A percentile compares a stretch with the other conserved stretches of the same genome.
Evolutionary conservation across 352 stramenopile genomes (phyloP).

Genomic region (Peronospora farinosa): DNA sequence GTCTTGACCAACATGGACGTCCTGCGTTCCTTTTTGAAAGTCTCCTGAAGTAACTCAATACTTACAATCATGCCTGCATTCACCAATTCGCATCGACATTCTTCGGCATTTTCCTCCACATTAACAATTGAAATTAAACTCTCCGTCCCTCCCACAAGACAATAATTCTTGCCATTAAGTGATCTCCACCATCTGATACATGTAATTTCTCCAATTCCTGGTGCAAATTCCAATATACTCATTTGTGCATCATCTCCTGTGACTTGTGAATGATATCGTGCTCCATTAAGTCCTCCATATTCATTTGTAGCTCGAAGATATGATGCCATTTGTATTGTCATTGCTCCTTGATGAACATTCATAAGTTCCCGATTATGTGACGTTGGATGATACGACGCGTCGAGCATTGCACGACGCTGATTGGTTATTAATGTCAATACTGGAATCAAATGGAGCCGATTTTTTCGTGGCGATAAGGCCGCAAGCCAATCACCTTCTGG

Average conservation of each 20-base stretch:
- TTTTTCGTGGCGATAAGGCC: constrained; percentile 64
- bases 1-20: constrained; percentile 84
- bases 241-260: constrained; percentile 78
- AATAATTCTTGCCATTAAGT: constrained; percentile 81
- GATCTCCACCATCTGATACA: constrained; percentile 75
- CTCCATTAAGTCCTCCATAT: constrained; percentile 67
- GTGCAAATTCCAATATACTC: constrained; percentile 76
- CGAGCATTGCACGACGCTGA: constrained; percentile 54
- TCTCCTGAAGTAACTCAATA: constrained; percentile 76
- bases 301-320: constrained; percentile 80
- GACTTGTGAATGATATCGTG: constrained; percentile 76
- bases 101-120: constrained; percentile 77
- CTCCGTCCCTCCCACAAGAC: constrained; percentile 67
- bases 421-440: constrained; percentile 52
- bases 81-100: constrained; percentile 76
- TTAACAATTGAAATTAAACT: constrained; percentile 83
- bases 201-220: constrained; percentile 59
- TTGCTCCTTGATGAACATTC: constrained; percentile 58
- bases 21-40: constrained; percentile 62
- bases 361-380: constrained; percentile 62
- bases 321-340: constrained; percentile 79
- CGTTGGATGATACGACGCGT: constrained; percentile 42
- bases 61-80: constrained; percentile 52
- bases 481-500: constrained; percentile 85
- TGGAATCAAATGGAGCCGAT: constrained; percentile 69